A percentile compares a stretch with the other conserved stretches of the same genome.
Conservation (phyloP, 192 early-diverging fungal species). For the Dissophora globulifera region DNA sequence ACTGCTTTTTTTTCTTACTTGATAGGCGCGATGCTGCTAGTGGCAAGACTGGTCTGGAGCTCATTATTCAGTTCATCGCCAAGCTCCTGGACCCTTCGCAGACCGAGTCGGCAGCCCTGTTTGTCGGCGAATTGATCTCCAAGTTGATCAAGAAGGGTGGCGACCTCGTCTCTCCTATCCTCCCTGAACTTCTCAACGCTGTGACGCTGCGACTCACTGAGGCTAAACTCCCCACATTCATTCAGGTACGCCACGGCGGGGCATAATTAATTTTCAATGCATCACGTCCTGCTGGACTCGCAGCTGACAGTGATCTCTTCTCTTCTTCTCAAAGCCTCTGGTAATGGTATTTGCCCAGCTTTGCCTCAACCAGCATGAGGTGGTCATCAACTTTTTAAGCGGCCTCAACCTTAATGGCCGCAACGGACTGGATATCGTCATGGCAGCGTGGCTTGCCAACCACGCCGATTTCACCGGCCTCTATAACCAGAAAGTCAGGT, state of each 20-base stretch:
- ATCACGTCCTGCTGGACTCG: too few relatives aligned
- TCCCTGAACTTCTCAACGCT: conserved; percentile 84
- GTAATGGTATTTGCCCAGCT: conserved; percentile 91
- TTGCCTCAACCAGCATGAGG: conserved; percentile 71
- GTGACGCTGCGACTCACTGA: conserved; percentile 75
- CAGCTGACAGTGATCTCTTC: too few relatives aligned
- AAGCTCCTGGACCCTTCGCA: conserved; percentile 78
- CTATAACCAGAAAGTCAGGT: conserved; percentile 86
- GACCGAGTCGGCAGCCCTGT: conserved; percentile 84
- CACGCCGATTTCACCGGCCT: conserved; percentile 85
- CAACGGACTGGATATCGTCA: conserved; percentile 80
- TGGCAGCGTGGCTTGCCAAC: conserved; percentile 86
- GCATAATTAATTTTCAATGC: not conserved
- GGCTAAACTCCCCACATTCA: conserved; percentile 82
- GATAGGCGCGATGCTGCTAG: conserved; percentile 52
- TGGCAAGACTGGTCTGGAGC: conserved; percentile 78
- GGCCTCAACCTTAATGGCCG: conserved; percentile 65
- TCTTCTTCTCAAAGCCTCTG: too few relatives aligned
- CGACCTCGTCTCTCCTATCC: conserved; percentile 66
- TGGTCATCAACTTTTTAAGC: conserved; percentile 79
- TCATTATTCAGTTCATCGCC: conserved; percentile 83
- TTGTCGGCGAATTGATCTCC: conserved; percentile 90
- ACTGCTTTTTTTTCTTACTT: not conserved
- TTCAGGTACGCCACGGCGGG: conserved; percentile 65
- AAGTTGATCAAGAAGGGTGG: conserved; percentile 88